phyloP scores from a whole-genome alignment of 805 yeast genomes.

The Wickerhamiella vanderwaltii region DNA sequence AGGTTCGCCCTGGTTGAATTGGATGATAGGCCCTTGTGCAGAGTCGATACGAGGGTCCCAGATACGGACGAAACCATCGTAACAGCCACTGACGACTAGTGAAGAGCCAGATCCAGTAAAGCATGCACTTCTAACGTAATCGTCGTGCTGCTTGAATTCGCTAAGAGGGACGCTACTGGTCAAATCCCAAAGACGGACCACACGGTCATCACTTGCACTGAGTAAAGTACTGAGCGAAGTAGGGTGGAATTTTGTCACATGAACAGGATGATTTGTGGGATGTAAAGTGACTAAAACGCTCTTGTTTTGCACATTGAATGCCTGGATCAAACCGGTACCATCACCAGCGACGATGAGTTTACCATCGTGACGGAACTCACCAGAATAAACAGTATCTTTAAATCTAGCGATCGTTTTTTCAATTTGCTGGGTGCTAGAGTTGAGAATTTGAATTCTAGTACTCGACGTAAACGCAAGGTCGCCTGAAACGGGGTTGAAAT shows the following conservation, averaged over 20 bases:
- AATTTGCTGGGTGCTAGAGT: conserved; percentile 89
- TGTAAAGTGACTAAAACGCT: conserved; percentile 65
- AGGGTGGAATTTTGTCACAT: conserved; percentile 86
- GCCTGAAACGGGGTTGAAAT: conserved; percentile 76
- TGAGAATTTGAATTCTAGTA: conserved; percentile 81
- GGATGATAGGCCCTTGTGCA: conserved; percentile 40
- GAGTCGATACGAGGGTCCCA: conserved; percentile 61
- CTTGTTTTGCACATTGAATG: conserved; percentile 75
- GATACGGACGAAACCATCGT: conserved; percentile 74
- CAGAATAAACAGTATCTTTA: conserved; percentile 84
- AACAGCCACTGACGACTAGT: conserved; percentile 82
- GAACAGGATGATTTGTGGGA: conserved; percentile 81
- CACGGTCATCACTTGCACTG: conserved; percentile 85
- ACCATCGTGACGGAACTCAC: conserved; percentile 86
- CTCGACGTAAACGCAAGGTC: conserved; percentile 87
- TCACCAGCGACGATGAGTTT: conserved; percentile 87
- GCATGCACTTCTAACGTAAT: conserved; percentile 73
- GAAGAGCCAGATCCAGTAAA: conserved; percentile 63
- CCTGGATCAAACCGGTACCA: conserved; percentile 84
- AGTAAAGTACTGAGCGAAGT: conserved; percentile 57
- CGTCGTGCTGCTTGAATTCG: conserved; percentile 57
- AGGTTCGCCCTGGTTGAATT: conserved; percentile 64
- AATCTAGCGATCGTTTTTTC: conserved; percentile 74
- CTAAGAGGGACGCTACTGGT: conserved; percentile 61
- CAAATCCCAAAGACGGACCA: conserved; percentile 83